phyloP scores from a whole-genome alignment of 345 rosid genomes.

The Arabidopsis arenosa region DNA sequence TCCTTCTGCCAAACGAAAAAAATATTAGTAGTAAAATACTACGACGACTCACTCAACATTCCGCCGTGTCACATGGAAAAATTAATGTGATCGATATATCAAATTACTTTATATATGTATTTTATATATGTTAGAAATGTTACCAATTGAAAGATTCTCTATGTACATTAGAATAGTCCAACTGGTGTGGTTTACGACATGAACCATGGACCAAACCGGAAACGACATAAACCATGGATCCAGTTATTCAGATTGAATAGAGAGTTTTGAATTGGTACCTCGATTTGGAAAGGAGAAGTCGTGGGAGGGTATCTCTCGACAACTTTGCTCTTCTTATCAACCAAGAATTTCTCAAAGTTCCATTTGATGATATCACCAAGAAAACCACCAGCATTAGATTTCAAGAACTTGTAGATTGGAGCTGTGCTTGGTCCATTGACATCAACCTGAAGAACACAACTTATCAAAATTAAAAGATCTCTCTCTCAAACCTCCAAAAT shows the following conservation, averaged over 20 bases:
- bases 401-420: conserved; percentile 84
- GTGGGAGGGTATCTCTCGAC: conserved; percentile 88
- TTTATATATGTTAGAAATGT: neutral
- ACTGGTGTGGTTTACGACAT: neutral
- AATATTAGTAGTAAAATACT: neutral
- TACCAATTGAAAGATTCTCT: neutral
- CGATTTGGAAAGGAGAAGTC: conserved; percentile 88
- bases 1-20: conserved; percentile 36
- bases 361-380: conserved; percentile 82
- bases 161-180: neutral
- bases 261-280: conserved; percentile 52
- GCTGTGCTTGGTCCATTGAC: conserved; percentile 91
- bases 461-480: conserved; percentile 13
- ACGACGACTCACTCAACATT: no score
- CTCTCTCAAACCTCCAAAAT: neutral
- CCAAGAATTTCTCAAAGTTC: conserved; percentile 94
- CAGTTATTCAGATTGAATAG: neutral
- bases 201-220: neutral
- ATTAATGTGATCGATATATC: no score
- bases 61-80: no score
- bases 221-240: neutral
- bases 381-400: conserved; percentile 77
- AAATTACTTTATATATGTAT: no score
- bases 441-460: conserved; percentile 55
- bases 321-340: conserved; percentile 83